phyloP scores from a whole-genome alignment of 371 early-diverging fungal genomes.

The Blastocladiella emersonii region DNA sequence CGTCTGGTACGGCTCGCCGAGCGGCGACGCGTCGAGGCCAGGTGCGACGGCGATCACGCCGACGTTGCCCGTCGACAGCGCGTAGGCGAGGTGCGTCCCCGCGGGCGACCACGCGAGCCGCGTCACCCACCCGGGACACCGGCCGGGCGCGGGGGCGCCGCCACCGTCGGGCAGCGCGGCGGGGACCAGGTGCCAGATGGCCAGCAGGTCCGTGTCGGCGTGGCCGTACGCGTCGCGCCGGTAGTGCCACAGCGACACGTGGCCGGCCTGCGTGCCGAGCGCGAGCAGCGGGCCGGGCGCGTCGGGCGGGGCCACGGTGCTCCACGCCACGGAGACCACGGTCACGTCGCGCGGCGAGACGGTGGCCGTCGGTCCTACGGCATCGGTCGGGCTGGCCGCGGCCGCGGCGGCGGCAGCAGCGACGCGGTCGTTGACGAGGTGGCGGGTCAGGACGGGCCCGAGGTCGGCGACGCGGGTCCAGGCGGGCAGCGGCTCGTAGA shows the following conservation, averaged over 20 bases:
- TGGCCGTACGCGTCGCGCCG: neutral
- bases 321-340: neutral
- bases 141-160: too few species aligned
- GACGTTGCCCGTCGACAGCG: neutral
- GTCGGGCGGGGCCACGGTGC: too few species aligned
- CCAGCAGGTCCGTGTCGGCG: neutral
- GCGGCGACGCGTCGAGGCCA: neutral
- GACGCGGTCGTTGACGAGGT: too few species aligned
- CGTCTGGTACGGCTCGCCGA: too few species aligned
- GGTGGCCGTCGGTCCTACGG: too few species aligned
- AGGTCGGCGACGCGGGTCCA: neutral
- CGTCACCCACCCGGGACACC: neutral
- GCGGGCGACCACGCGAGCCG: neutral
- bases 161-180: neutral
- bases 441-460: neutral
- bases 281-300: neutral
- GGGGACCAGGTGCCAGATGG: neutral
- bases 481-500: too few species aligned
- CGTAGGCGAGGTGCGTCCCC: neutral
- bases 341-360: neutral
- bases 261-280: neutral
- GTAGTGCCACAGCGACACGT: neutral
- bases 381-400: too few species aligned
- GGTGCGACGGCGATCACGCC: neutral
- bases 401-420: too few species aligned